A percentile compares a stretch with the other conserved stretches of the same genome.
These are phyloP conservation scores for Wilhelminamyces savonicus DNA, from an alignment of 805 yeast genomes.

Conservation along the genomic window DNA sequence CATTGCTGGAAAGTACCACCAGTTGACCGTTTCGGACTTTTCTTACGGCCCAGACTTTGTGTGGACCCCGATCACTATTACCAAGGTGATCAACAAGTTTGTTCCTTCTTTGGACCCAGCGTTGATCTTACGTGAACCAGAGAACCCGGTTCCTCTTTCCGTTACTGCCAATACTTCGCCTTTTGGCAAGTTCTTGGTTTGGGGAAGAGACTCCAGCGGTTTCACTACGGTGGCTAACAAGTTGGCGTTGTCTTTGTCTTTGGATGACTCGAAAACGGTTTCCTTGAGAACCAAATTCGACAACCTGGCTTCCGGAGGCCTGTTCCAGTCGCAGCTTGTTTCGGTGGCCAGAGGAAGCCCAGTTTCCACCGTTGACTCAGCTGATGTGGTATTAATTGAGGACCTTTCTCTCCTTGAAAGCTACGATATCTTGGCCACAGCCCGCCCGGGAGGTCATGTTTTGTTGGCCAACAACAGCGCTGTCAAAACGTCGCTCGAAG, in stretches of 20 bases:
- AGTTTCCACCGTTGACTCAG: conserved; percentile 40
- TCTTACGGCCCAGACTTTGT: conserved; percentile 44
- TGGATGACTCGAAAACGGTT: conserved; percentile 48
- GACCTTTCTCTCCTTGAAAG: conserved; percentile 46
- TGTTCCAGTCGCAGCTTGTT: conserved; percentile 60
- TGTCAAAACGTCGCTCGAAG: conserved; percentile 31
- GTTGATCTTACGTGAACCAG: conserved; percentile 12
- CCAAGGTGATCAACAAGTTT: conserved; percentile 43
- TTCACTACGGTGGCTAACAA: conserved; percentile 53
- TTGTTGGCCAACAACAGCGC: conserved; percentile 38
- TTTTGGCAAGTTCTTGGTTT: conserved; percentile 44
- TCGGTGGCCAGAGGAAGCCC: conserved; percentile 10
- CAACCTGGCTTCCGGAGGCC: conserved; percentile 67
- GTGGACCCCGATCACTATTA: conserved; percentile 52
- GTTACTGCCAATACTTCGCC: conserved; percentile 38
- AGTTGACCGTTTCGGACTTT: conserved; percentile 42
- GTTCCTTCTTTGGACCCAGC: conserved; percentile 21
- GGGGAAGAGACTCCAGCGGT: conserved; percentile 63
- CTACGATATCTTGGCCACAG: conserved; percentile 58
- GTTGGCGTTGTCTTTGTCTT: conserved; percentile 63
- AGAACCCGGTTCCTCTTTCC: conserved; percentile 1
- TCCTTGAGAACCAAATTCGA: conserved; percentile 63
- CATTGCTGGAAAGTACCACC: conserved; percentile 37
- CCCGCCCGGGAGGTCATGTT: conserved; percentile 46
- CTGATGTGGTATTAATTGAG: conserved; percentile 63